Evolutionary conservation across 164 flowering plant species (phyloP).

Genomic region (Stephania yunnanensis): DNA sequence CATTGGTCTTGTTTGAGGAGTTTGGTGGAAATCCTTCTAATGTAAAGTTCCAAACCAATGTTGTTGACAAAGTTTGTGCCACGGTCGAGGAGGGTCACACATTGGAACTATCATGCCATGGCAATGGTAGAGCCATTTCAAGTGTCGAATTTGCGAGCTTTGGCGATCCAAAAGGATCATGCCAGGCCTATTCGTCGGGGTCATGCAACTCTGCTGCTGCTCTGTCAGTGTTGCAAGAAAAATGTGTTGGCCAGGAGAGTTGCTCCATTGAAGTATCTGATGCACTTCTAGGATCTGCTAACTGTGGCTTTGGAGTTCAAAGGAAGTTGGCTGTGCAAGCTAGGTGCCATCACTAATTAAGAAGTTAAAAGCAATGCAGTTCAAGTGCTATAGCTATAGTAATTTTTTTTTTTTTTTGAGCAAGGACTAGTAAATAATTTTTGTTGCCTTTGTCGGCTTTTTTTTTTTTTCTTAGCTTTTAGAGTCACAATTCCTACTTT

Average conservation of each 20-base stretch:
- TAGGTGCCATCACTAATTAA: not conserved
- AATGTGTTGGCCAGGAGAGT: conserved; percentile 39
- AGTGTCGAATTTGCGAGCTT: conserved; percentile 42
- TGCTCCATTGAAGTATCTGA: conserved; percentile 34
- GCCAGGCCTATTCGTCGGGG: conserved; percentile 40
- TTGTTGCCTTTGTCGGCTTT: not conserved
- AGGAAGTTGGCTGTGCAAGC: not conserved
- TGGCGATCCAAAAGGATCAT: conserved; percentile 43
- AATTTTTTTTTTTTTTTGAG: not conserved
- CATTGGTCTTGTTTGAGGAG: conserved; percentile 53
- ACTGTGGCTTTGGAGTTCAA: not conserved
- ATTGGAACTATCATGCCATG: conserved; percentile 41
- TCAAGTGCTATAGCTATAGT: no score
- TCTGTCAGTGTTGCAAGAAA: conserved; percentile 22
- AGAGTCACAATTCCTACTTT: not conserved
- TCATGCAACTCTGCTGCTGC: conserved; percentile 22
- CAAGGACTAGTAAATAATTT: no score
- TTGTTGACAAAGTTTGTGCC: conserved; percentile 32
- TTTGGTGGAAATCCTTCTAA: conserved; percentile 47
- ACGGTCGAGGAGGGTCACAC: conserved; percentile 28
- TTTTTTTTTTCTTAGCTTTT: not conserved
- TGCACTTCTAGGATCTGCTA: conserved; percentile 25
- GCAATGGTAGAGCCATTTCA: conserved; percentile 26
- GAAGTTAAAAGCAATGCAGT: no score
- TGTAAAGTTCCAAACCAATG: conserved; percentile 36